phyloP scores from a whole-genome alignment of 78 protist genomes.

The Capsaspora owczarzaki region DNA sequence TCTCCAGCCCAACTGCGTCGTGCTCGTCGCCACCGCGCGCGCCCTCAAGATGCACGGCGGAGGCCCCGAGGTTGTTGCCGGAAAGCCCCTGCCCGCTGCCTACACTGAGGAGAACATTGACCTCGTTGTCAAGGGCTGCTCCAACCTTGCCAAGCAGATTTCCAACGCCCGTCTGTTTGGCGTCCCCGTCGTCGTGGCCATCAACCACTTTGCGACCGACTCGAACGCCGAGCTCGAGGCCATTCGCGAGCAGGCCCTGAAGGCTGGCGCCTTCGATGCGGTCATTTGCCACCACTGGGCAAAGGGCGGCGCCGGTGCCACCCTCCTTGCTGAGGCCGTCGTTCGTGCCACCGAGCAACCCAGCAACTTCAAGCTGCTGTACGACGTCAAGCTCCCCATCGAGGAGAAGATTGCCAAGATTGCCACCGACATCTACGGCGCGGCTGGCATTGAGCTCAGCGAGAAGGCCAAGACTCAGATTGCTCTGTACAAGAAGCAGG shows the following conservation, averaged over 20 bases:
- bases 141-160: constrained; percentile 43
- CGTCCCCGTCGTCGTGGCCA: constrained; percentile 82
- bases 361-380: constrained; percentile 66
- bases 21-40: constrained; percentile 85
- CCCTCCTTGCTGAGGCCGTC: constrained; percentile 71
- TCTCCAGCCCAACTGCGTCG: constrained; percentile 71
- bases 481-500: constrained; percentile 41
- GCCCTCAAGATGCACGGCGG: constrained; percentile 96
- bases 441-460: constrained; percentile 56
- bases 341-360: constrained; percentile 55
- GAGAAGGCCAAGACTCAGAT: constrained; percentile 57
- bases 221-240: constrained; percentile 56
- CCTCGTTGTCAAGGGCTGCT: constrained; percentile 46
- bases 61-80: constrained; percentile 70
- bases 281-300: constrained; percentile 83
- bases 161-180: constrained; percentile 58
- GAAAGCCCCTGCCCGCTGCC: constrained; percentile 16
- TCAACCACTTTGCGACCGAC: constrained; percentile 75
- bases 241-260: constrained; percentile 22
- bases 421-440: constrained; percentile 81
- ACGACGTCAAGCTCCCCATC: constrained; percentile 61
- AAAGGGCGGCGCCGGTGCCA: constrained; percentile 89
- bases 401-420: constrained; percentile 80
- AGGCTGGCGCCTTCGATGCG: constrained; percentile 79
- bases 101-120: constrained; percentile 35